Conservation (phyloP, 2,329 filamentous ascomycete genomes). For the Dryadomyces quercus-mongolicae region DNA sequence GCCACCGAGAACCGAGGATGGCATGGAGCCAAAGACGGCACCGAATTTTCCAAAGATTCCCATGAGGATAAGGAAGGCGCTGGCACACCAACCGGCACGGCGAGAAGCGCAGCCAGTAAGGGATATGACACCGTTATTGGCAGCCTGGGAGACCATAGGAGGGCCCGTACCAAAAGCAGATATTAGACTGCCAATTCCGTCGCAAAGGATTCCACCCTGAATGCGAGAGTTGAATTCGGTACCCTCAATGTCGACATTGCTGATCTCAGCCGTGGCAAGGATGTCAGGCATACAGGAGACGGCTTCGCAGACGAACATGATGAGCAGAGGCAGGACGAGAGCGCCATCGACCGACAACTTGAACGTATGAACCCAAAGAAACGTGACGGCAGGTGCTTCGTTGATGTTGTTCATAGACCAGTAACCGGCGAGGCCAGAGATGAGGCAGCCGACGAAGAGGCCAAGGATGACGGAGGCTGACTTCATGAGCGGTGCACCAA, state of each 20-base stretch:
- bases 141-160: conserved; percentile 56
- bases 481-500: conserved; percentile 77
- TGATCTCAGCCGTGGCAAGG: conserved; percentile 70
- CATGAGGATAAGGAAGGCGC: conserved; percentile 55
- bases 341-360: conserved; percentile 58
- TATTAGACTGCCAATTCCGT: conserved; percentile 55
- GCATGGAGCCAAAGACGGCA: conserved; percentile 55
- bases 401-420: conserved; percentile 59
- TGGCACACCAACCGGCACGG: conserved; percentile 54
- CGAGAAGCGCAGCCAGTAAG: conserved; percentile 57
- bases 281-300: conserved; percentile 52
- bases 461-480: conserved; percentile 65
- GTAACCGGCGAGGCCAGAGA: conserved; percentile 65
- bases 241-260: conserved; percentile 60
- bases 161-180: conserved; percentile 54
- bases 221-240: conserved; percentile 61
- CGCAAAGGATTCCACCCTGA: conserved; percentile 66
- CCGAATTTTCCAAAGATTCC: conserved; percentile 61
- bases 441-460: conserved; percentile 58
- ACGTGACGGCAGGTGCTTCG: conserved; percentile 55
- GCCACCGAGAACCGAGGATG: conserved; percentile 32
- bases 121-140: conserved; percentile 59
- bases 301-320: conserved; percentile 65
- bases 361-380: conserved; percentile 72
- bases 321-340: conserved; percentile 56